Base-by-base conservation (phyloP, 2,329 filamentous ascomycete species). In the Penicillium expansum region DNA sequence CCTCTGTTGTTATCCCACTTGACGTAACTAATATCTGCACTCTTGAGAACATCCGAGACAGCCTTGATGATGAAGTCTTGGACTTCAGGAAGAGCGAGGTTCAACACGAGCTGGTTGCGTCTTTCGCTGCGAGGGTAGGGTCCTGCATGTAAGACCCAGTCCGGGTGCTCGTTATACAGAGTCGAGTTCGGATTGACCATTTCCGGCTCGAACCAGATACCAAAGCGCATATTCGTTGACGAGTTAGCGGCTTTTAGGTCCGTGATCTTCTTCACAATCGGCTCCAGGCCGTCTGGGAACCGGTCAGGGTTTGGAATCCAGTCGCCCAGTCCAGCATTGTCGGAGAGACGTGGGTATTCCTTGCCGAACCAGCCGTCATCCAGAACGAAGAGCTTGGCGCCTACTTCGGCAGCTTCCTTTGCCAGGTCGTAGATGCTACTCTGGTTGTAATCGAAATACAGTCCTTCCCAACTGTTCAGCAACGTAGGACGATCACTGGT, bases 1-100 rank as follows among this genome's bases (percentile, higher is more conserved):
- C 80, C 85, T 5, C 86, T 76, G 71, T 88, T 88, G 69, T 87
- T 86, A 61, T 88, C 86, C 86, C 85, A 88, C 62, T 88, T 88
- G 58, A 88, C 79, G 58, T 88, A 88, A 10, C 73, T 71, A 45
- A 88, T 81, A 24, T 81, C 74, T 0, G 80, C 79, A 1, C 75
- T 80, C 43, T 81, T 75, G 18, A 88, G 77, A 7, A 88, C 76
- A 4, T 76, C 71, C 2, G 83, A 79, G 4, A 88, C 75, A 0
- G 79, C 77, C 0, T 76, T 69, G 61, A 88, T 85, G 64, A 88
- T 81, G 57, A 81, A 86, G 1, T 87, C 79, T 60, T 88, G 86
- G 0, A 88, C 85, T 58, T 86, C 83, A 0, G 80, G 77, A 0
- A 87, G 72, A 0, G 80, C 84, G 0, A 87, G 71, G 51, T 88